phyloP scores from a whole-genome alignment of 1,139 yeast species.

The Yamadazyma blattariae region DNA sequence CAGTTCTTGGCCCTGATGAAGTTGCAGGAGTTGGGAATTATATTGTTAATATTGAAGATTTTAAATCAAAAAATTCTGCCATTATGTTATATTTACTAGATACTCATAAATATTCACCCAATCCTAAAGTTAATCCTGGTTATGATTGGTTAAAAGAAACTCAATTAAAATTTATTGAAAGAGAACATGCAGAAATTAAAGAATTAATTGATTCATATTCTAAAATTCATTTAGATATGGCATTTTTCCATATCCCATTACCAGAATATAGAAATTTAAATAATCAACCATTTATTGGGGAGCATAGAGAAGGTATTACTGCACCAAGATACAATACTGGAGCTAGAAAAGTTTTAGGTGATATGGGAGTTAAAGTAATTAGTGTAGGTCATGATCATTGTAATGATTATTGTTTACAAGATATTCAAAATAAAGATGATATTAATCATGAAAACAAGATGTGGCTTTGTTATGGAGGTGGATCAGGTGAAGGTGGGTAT shows the following conservation, averaged over 20 bases:
- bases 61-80: constrained; percentile 39
- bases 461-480: constrained; percentile 95
- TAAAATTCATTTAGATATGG: constrained; percentile 62
- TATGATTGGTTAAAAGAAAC: constrained; percentile 82
- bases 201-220: constrained; percentile 28
- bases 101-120: constrained; percentile 68
- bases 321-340: constrained; percentile 73
- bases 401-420: constrained; percentile 79
- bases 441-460: constrained; percentile 35
- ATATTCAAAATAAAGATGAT: constrained; percentile 26
- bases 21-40: constrained; percentile 83
- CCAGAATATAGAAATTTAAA: constrained; percentile 67
- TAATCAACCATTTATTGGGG: constrained; percentile 53
- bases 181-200: constrained; percentile 31
- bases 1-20: constrained; percentile 59
- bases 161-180: constrained; percentile 62
- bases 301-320: constrained; percentile 66
- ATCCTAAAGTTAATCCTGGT: constrained; percentile 66
- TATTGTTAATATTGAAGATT: constrained; percentile 47
- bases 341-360: constrained; percentile 54
- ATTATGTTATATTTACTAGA: constrained; percentile 74
- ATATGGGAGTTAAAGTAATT: constrained; percentile 66
- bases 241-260: constrained; percentile 89
- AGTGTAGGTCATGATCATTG: constrained; percentile 94
- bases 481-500: constrained; percentile 90